phyloP scores from a whole-genome alignment of 805 yeast species.

The Ogataea kodamae region DNA sequence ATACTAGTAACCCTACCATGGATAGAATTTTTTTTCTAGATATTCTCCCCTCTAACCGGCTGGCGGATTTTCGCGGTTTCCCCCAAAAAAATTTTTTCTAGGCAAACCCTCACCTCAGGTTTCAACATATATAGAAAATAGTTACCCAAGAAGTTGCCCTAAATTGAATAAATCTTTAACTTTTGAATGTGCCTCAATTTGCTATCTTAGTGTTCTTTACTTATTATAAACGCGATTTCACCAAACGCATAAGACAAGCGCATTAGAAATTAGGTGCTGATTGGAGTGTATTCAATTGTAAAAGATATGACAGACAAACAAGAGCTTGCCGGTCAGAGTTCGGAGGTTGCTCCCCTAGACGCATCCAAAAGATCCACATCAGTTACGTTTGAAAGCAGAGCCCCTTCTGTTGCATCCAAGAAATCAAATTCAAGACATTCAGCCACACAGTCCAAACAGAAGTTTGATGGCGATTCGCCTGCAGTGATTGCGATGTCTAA shows the following conservation, averaged over 20 bases:
- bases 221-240: too few relatives aligned
- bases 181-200: constrained; percentile 2
- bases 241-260: constrained; percentile 5
- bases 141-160: too few relatives aligned
- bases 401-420: constrained; percentile 19
- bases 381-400: constrained; percentile 19
- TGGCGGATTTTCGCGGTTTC: too few relatives aligned
- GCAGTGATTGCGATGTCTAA: constrained; percentile 56
- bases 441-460: constrained; percentile 15
- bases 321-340: constrained; percentile 1
- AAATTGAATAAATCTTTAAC: too few relatives aligned
- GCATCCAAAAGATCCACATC: constrained; percentile 8
- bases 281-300: constrained; percentile 1
- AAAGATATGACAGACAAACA: constrained; percentile 7
- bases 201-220: constrained; percentile 1
- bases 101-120: too few relatives aligned
- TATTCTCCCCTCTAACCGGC: too few relatives aligned
- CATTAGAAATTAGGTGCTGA: constrained; percentile 2
- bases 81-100: too few relatives aligned
- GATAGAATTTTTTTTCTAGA: too few relatives aligned
- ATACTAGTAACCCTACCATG: too few relatives aligned
- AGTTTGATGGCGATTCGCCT: constrained; percentile 36
- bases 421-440: constrained; percentile 15
- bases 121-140: too few relatives aligned
- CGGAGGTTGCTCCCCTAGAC: constrained; percentile 1